phyloP scores from a whole-genome alignment of 257 asterid genomes.

The Cinchona pubescens region DNA sequence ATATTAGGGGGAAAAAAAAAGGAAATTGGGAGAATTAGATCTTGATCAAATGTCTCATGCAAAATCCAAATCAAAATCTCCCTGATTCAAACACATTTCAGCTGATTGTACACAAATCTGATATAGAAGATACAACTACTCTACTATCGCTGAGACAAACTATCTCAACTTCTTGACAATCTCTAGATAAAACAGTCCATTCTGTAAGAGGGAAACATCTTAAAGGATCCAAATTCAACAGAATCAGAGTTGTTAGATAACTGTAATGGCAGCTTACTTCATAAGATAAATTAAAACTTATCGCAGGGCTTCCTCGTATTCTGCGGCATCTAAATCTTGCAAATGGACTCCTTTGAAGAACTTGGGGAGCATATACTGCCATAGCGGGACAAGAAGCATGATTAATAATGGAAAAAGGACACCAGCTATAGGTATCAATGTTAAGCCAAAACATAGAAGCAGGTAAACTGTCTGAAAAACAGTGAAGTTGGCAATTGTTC shows the following conservation, averaged over 20 bases:
- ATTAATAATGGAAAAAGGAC: slow-evolving; percentile 87
- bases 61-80: background rate
- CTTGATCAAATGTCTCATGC: background rate
- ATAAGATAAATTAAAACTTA: slow-evolving; percentile 51
- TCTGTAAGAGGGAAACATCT: background rate
- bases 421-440: slow-evolving; percentile 98
- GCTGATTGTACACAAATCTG: background rate
- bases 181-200: background rate
- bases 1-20: background rate
- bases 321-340: slow-evolving; percentile 94
- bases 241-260: background rate
- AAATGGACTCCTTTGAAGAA: slow-evolving; percentile 85
- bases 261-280: slow-evolving; percentile 42
- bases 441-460: slow-evolving; percentile 84
- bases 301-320: slow-evolving; percentile 89
- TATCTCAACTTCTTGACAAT: background rate
- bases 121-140: background rate
- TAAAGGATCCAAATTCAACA: background rate
- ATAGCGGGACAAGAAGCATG: slow-evolving; percentile 89
- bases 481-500: slow-evolving; percentile 78
- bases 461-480: slow-evolving; percentile 79
- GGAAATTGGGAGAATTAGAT: background rate
- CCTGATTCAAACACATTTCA: background rate
- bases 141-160: background rate
- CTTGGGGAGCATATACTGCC: slow-evolving; percentile 83